Conservation (phyloP, 2,329 filamentous ascomycete species). For the Beauveria scarabaeidicola region DNA sequence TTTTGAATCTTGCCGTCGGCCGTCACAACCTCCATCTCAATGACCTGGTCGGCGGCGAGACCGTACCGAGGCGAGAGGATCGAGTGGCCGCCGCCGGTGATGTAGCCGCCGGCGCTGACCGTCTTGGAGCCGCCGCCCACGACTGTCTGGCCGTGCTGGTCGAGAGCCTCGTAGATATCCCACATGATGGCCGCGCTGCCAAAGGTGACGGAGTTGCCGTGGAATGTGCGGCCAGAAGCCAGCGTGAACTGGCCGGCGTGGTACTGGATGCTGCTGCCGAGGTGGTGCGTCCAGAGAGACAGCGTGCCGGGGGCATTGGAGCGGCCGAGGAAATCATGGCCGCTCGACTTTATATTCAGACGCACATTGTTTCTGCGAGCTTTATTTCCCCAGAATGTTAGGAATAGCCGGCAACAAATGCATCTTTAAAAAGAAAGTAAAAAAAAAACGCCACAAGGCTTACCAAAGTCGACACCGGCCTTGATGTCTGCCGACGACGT, state of each 20-base stretch:
- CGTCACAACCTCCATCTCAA: constrained; percentile 50
- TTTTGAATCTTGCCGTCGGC: constrained; percentile 40
- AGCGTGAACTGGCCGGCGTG: constrained; percentile 33
- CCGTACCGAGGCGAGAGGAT: constrained; percentile 45
- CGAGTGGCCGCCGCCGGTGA: constrained; percentile 53
- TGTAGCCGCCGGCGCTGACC: constrained; percentile 53
- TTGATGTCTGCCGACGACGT: constrained; percentile 26
- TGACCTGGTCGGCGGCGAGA: constrained; percentile 52
- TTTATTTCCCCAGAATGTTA: constrained; percentile 12
- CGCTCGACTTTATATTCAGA: constrained; percentile 31
- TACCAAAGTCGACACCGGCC: constrained; percentile 34
- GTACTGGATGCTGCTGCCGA: constrained; percentile 28
- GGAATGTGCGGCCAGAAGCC: constrained; percentile 33
- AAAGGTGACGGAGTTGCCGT: constrained; percentile 40
- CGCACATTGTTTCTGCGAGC: constrained; percentile 34
- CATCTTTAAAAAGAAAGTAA: neutral
- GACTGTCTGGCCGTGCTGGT: constrained; percentile 36
- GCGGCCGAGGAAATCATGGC: constrained; percentile 37
- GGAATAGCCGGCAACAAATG: too few species aligned
- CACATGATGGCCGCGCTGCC: constrained; percentile 45
- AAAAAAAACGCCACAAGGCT: neutral
- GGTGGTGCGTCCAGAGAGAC: constrained; percentile 44
- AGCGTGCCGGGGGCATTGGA: constrained; percentile 42
- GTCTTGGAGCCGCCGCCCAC: constrained; percentile 47
- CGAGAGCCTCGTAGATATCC: constrained; percentile 37